A percentile compares a stretch with the other conserved stretches of the same genome.
Conservation (phyloP, 345 rosid species). For the Clarkia xantiana region DNA sequence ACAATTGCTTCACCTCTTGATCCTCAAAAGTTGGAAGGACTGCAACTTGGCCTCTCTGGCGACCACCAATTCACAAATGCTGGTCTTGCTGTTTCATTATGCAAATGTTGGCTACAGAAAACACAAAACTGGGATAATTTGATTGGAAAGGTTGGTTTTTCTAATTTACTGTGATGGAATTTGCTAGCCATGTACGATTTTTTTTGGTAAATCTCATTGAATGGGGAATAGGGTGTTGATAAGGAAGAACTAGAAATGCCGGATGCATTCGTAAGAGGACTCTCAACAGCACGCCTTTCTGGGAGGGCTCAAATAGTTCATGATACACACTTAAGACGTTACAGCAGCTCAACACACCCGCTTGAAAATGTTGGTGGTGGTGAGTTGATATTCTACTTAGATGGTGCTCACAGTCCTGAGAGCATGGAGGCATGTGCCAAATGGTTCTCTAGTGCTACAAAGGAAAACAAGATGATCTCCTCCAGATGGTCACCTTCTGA, state of each 20-base stretch:
- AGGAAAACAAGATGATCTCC: conserved; percentile 17
- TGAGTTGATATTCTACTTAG: conserved; percentile 66
- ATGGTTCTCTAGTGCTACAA: conserved; percentile 62
- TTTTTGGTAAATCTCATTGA: neutral
- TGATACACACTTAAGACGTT: conserved; percentile 29
- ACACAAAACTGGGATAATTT: conserved; percentile 54
- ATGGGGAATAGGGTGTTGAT: conserved; percentile 21
- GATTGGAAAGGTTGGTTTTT: conserved; percentile 28
- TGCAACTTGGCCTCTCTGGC: conserved; percentile 59
- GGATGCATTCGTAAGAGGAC: conserved; percentile 54
- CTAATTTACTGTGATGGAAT: neutral
- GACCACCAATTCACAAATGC: conserved; percentile 78
- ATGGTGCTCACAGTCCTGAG: conserved; percentile 98
- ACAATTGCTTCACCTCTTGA: conserved; percentile 51
- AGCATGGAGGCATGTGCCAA: conserved; percentile 87
- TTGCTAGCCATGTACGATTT: conserved; percentile 1
- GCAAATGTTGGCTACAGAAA: conserved; percentile 71
- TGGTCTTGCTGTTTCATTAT: conserved; percentile 80
- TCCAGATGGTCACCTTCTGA: conserved; percentile 12
- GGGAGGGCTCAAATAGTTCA: conserved; percentile 76
- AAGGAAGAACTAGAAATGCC: conserved; percentile 40
- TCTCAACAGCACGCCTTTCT: conserved; percentile 54
- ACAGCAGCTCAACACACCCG: conserved; percentile 13
- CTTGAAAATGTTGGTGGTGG: conserved; percentile 27
- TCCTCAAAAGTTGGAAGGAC: conserved; percentile 28